Percentiles rank a stretch among this genome's conserved stretches.
phyloP scores from a whole-genome alignment of 164 flowering plant genomes.

The Dillenia turbinata region DNA sequence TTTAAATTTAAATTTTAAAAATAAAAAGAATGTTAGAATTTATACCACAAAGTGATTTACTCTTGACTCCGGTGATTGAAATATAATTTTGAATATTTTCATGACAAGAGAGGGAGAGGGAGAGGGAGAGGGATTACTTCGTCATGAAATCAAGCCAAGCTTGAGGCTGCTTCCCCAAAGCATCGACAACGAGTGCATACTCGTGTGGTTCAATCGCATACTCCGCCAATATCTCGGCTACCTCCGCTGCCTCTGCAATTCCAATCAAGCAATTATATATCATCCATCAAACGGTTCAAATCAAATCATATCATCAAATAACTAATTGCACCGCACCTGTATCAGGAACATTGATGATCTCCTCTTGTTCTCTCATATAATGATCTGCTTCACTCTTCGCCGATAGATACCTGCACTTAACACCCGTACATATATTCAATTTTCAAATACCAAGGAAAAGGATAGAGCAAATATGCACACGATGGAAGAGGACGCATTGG shows the following conservation, averaged over 20 bases:
- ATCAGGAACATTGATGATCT: slow-evolving; percentile 76
- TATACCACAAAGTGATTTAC: too few relatives aligned
- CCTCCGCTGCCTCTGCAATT: slow-evolving; percentile 78
- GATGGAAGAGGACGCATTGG: slow-evolving; percentile 61
- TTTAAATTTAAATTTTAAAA: too few relatives aligned
- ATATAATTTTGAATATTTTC: too few relatives aligned
- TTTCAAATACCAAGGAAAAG: neutral
- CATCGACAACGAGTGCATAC: slow-evolving; percentile 62
- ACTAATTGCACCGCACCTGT: slow-evolving; percentile 35
- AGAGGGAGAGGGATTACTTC: slow-evolving; percentile 46
- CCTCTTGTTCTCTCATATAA: slow-evolving; percentile 77
- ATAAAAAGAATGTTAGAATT: too few relatives aligned
- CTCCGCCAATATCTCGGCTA: slow-evolving; percentile 65
- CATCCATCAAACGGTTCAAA: neutral
- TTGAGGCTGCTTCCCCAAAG: slow-evolving; percentile 70
- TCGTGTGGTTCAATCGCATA: slow-evolving; percentile 76
- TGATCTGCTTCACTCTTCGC: slow-evolving; percentile 97
- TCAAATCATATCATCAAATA: neutral
- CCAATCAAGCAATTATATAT: neutral
- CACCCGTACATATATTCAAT: neutral
- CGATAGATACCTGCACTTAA: slow-evolving; percentile 60
- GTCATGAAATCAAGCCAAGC: slow-evolving; percentile 96
- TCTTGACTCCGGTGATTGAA: too few relatives aligned
- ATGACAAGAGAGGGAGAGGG: neutral
- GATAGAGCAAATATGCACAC: neutral